A percentile compares a stretch with the other conserved stretches of the same genome.
Evolutionary conservation across 2,329 filamentous ascomycete species (phyloP).

Genomic region (Botrytis elliptica): DNA sequence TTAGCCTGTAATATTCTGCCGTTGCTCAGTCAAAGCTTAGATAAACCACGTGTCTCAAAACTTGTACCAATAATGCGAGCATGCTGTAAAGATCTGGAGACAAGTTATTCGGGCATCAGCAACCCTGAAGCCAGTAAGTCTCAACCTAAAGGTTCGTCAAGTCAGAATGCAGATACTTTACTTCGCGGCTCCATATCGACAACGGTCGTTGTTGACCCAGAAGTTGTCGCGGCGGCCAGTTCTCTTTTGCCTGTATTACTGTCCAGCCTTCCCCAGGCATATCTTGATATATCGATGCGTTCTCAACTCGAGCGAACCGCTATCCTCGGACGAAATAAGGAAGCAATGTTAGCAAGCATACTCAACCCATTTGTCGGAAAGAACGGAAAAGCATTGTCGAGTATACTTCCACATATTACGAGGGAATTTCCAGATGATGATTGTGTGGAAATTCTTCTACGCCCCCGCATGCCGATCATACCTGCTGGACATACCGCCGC

Average conservation of each 20-base stretch:
- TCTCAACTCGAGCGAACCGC: slow-evolving; percentile 78
- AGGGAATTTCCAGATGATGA: slow-evolving; percentile 61
- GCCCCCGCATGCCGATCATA: slow-evolving; percentile 51
- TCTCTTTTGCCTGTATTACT: slow-evolving; percentile 63
- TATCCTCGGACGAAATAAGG: slow-evolving; percentile 65
- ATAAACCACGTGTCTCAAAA: slow-evolving; percentile 63
- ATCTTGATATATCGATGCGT: slow-evolving; percentile 69
- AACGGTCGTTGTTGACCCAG: slow-evolving; percentile 42
- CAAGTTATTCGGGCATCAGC: slow-evolving; percentile 39
- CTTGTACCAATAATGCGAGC: slow-evolving; percentile 61
- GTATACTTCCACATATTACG: slow-evolving; percentile 76
- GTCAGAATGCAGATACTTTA: slow-evolving; percentile 71
- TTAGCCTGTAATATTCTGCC: slow-evolving; percentile 58
- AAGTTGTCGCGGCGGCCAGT: slow-evolving; percentile 57
- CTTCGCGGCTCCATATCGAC: slow-evolving; percentile 43
- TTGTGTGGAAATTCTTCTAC: slow-evolving; percentile 68
- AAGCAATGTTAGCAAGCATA: slow-evolving; percentile 77
- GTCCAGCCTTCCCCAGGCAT: slow-evolving; percentile 60
- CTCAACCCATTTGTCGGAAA: slow-evolving; percentile 70
- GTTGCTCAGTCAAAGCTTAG: slow-evolving; percentile 56
- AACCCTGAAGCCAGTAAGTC: slow-evolving; percentile 36
- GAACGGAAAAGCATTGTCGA: slow-evolving; percentile 64
- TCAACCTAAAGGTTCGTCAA: slow-evolving; percentile 30
- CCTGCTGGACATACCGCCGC: slow-evolving; percentile 24
- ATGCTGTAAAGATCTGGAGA: slow-evolving; percentile 74